Percentiles rank a stretch among this genome's conserved stretches.
Evolutionary conservation across 2,329 filamentous ascomycete genomes (phyloP).

Genomic region (Ilyonectria sp.): DNA sequence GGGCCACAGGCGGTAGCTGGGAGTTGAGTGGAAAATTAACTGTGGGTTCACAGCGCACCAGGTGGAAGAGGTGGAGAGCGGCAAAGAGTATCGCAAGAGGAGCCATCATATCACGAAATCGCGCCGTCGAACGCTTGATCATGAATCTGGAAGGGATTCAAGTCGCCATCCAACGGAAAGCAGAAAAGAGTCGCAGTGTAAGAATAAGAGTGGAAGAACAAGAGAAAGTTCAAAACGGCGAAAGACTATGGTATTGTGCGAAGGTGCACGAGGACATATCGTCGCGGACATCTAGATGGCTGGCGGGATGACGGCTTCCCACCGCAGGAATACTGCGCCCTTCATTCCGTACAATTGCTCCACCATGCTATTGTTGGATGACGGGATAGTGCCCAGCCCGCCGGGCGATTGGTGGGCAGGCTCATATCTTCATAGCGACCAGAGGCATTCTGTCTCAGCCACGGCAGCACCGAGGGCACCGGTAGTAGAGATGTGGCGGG

Average conservation of each 20-base stretch:
- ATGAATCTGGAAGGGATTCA: constrained; percentile 35
- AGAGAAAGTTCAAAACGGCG: constrained; percentile 31
- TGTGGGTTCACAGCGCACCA: constrained; percentile 58
- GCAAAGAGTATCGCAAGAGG: constrained; percentile 46
- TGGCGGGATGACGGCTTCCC: constrained; percentile 43
- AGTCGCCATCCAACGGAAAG: constrained; percentile 39
- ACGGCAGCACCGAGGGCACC: constrained; percentile 22
- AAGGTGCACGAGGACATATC: constrained; percentile 41
- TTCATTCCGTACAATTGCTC: constrained; percentile 54
- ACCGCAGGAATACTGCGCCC: constrained; percentile 50
- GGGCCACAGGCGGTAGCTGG: constrained; percentile 85
- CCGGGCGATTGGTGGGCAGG: constrained; percentile 31
- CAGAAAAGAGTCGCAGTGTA: constrained; percentile 25
- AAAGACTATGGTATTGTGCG: constrained; percentile 24
- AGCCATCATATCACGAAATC: constrained; percentile 49
- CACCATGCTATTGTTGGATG: constrained; percentile 43
- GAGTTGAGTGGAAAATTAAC: constrained; percentile 83
- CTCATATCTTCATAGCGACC: constrained; percentile 45
- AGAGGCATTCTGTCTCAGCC: constrained; percentile 53
- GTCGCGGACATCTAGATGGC: constrained; percentile 47
- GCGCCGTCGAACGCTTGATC: constrained; percentile 40
- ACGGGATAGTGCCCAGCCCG: constrained; percentile 34
- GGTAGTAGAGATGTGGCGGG: constrained; percentile 35
- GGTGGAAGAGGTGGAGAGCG: constrained; percentile 48
- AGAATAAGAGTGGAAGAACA: constrained; percentile 35